Conservation (phyloP, 345 rosid genomes). For the Euphorbia tirucalli region DNA sequence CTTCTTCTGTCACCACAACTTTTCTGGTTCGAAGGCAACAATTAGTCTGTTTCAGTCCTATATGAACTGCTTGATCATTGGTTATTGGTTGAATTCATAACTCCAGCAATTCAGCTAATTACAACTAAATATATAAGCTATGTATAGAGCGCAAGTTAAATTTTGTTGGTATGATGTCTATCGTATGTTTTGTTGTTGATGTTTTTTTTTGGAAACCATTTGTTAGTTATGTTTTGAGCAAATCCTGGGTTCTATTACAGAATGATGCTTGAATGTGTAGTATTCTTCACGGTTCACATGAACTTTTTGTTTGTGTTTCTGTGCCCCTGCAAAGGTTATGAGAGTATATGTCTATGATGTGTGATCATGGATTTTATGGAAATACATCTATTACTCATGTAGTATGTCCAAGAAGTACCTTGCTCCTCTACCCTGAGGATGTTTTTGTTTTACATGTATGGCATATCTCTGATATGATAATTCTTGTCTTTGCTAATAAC, state of each 20-base stretch:
- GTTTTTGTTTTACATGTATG: neutral
- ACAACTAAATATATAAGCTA: neutral
- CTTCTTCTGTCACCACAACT: neutral
- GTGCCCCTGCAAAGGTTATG: neutral
- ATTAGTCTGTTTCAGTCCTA: neutral
- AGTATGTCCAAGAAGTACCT: neutral
- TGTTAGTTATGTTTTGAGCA: neutral
- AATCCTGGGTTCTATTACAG: neutral
- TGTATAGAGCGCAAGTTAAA: neutral
- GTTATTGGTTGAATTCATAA: neutral
- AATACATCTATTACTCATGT: neutral
- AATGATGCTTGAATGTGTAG: neutral
- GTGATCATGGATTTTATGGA: neutral
- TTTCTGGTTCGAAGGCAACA: neutral
- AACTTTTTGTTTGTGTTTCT: neutral
- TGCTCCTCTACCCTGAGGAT: neutral
- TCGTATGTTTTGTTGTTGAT: too few species aligned
- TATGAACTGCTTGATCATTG: neutral
- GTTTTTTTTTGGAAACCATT: too few species aligned
- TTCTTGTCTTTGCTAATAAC: neutral
- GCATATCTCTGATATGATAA: neutral
- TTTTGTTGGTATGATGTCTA: neutral
- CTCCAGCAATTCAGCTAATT: neutral
- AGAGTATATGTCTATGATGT: neutral
- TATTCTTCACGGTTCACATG: neutral